phyloP scores from a whole-genome alignment of 1,284 basidiomycete genomes.

The Rhodotorula sp. region DNA sequence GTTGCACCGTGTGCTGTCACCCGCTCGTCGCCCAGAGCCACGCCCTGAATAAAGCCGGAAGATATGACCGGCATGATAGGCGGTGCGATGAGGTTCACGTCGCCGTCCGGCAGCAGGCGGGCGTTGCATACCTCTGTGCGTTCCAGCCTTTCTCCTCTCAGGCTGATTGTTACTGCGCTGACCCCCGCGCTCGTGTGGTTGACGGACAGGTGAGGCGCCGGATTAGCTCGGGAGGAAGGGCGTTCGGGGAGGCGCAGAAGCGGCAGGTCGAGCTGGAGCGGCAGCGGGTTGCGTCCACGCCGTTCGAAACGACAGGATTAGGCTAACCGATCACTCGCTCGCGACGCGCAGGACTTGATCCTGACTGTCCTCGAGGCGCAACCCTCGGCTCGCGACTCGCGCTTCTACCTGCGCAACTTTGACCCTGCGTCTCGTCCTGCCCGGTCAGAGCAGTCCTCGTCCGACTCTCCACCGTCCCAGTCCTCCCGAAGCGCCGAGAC shows the following conservation, averaged over 20 bases:
- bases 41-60: too few species aligned
- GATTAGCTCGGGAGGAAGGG: constrained; percentile 1
- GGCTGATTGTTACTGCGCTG: neutral
- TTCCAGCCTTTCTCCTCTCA: too few species aligned
- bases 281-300: constrained; percentile 25
- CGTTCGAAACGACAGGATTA: too few species aligned
- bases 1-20: too few species aligned
- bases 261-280: constrained; percentile 29
- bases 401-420: constrained; percentile 84
- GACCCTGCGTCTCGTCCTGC: constrained; percentile 52
- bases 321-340: neutral
- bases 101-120: too few species aligned
- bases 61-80: too few species aligned
- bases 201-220: neutral
- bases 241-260: constrained; percentile 12
- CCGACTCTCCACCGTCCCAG: neutral
- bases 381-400: constrained; percentile 86
- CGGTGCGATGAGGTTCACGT: too few species aligned
- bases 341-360: constrained; percentile 77
- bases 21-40: too few species aligned
- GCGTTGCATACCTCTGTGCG: neutral
- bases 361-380: constrained; percentile 90
- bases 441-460: neutral
- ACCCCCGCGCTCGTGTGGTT: neutral
- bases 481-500: constrained; percentile 13